Base-by-base conservation (phyloP, 768 basidiomycete species). In the Mycena crocata region DNA sequence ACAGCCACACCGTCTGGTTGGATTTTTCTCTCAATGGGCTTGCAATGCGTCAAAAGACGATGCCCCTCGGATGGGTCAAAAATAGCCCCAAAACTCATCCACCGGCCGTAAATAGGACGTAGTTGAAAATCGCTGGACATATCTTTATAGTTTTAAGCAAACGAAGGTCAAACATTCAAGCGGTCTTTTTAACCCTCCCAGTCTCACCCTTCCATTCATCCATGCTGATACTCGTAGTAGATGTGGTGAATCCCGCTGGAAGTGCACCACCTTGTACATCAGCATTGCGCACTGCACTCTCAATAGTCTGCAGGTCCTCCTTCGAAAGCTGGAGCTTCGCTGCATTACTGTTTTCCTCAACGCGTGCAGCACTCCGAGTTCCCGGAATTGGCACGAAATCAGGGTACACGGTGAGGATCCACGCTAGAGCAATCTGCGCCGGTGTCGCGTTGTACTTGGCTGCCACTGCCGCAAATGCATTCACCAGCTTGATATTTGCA, bases 381-480 rank as follows among this genome's bases (percentile, higher is more conserved):
- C 42, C 56, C 3, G 54, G 54, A 30, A 56, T 56, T 1, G 54
- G 54, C 14, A 56, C 28, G 21, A 56, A 56, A 39, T 56, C 44
- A 6, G 44, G 56, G 42, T 44, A 45, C 12, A n/a, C 44, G 4
- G 21, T 31, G 40, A 57, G 56, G 8, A 57, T 57, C 56, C 56
- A 57, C 4, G 56, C 56, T 28, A 57, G 44, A 2, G 42, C 56
- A 21, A 57, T 45, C 17, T 57, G 56, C 1, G 40, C 3, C 19
- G 56, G 31, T 2, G 56, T 57, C 35, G 44, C 56, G 21, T 32
- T 31, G 42, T 57, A 45, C 26, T 57, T 44, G 23, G 5, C 15
- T 15, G 56, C 56, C 40, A 57, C 44, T 14, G 15, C 56, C n/a
- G 44, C 21, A n/a, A 57, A 57, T 23, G 9, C 21, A 14, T 42